phyloP scores from a whole-genome alignment of 352 stramenopile species.

The Blastocystis sp. region DNA sequence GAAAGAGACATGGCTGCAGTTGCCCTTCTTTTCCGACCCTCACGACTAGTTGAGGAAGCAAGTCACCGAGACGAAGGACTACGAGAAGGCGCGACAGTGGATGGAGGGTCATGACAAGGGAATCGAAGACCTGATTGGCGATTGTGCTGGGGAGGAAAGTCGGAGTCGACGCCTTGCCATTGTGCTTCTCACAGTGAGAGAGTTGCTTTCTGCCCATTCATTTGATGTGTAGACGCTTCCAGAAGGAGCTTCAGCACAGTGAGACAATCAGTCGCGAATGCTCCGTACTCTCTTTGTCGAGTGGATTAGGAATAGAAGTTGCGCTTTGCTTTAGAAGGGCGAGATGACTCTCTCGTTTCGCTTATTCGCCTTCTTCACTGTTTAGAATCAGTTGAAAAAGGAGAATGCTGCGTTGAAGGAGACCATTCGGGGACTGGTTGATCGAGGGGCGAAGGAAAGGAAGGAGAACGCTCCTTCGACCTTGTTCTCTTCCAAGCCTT shows the following conservation, averaged over 20 bases:
- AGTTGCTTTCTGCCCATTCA: neutral
- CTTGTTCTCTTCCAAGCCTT: neutral
- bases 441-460: neutral
- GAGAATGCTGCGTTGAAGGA: slow-evolving; percentile 12
- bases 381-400: slow-evolving; percentile 12
- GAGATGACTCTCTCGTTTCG: neutral
- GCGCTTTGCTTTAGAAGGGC: neutral
- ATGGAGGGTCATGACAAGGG: slow-evolving; percentile 44
- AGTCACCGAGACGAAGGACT: slow-evolving; percentile 23
- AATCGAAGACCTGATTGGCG: slow-evolving; percentile 25
- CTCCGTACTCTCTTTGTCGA: neutral
- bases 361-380: neutral
- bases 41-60: slow-evolving; percentile 10
- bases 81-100: slow-evolving; percentile 29
- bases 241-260: slow-evolving; percentile 7
- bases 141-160: neutral
- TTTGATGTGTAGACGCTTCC: slow-evolving; percentile 11
- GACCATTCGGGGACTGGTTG: neutral
- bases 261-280: neutral
- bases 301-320: neutral
- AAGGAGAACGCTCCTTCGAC: neutral
- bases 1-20: neutral
- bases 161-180: slow-evolving; percentile 41
- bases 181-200: slow-evolving; percentile 8
- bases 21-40: neutral